Conservation (phyloP, 768 basidiomycete species). For the Lentinula aciculospora region DNA sequence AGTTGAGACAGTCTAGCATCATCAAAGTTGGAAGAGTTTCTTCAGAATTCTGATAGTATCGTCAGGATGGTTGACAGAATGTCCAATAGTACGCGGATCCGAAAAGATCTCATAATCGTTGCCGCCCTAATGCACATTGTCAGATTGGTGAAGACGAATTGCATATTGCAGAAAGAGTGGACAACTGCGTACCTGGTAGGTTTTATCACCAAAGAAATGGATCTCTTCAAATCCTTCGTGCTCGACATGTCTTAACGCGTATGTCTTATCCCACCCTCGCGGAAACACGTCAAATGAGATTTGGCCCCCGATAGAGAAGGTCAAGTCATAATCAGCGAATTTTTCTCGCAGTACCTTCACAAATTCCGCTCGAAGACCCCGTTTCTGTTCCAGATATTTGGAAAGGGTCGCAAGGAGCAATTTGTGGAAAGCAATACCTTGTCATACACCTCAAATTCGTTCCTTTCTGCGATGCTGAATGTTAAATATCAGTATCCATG, state of each 20-base stretch:
- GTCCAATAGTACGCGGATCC: conserved; percentile 83
- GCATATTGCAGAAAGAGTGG: background rate
- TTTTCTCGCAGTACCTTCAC: conserved; percentile 73
- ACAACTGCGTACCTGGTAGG: conserved; percentile 45
- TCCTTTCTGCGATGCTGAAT: conserved; percentile 70
- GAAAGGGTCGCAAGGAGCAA: conserved; percentile 6
- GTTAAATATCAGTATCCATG: background rate
- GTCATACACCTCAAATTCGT: conserved; percentile 76
- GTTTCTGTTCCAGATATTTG: too few relatives aligned
- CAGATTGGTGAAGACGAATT: background rate
- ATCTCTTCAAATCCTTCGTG: conserved; percentile 89
- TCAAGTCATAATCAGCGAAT: conserved; percentile 81
- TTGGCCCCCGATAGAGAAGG: conserved; percentile 90
- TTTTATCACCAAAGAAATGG: conserved; percentile 98
- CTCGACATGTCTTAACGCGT: conserved; percentile 75
- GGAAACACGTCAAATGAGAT: conserved; percentile 95
- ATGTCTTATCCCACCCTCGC: conserved; percentile 96
- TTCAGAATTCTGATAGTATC: conserved; percentile 69
- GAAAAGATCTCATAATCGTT: conserved; percentile 90
- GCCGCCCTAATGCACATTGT: conserved; percentile 75
- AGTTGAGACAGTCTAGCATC: too few relatives aligned
- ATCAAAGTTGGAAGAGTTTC: conserved; percentile 41
- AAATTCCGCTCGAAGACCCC: conserved; percentile 66
- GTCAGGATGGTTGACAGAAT: conserved; percentile 66
- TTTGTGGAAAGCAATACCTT: conserved; percentile 39